Evolutionary conservation across 164 flowering plant species (phyloP), one percentile per base, ranked within the genome.

Genomic region (Macadamia tetraphylla): DNA sequence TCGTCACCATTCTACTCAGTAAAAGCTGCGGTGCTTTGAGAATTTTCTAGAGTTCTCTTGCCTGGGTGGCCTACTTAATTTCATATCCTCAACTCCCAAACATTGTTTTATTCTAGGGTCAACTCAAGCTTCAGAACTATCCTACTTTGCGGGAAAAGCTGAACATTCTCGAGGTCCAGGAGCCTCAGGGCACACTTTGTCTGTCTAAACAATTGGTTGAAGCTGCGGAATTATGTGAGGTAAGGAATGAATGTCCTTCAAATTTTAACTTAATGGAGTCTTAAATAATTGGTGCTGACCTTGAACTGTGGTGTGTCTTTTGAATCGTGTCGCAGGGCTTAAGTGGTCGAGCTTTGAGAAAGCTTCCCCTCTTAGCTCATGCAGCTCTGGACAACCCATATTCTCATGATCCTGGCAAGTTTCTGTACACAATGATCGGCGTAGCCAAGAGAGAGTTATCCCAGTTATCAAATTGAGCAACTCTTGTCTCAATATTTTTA

Each of bases 291-390:
- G 44, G 48, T 71, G 15, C 63, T 61, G 55, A 63, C 55, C 60
- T 14, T 9, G 9, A 15, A n/a, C 18, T 1, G 43, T 29, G 1
- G n/a, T 18, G 8, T 0, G 12, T 66, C 53, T 63, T 66, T 60
- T 60, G 67, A 12, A 29, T 65, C 11, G 62, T 32, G 57, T 6
- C 74, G 5, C 80, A 94, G 97, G 98, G 99, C 13, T 74, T 90
- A 76, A 95, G 97, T 73, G 99, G 99, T 76, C 83, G 99, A 70
- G 79, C 94, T 29, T 82, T 95, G 67, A 87, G 99, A 69, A 95
- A 92, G 81, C 99, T 95, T 75, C 99, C 99, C 30, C 92, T 95
- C 80, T 77, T 95, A 75, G 80, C 97, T 6, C 95, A 92, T 74
- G 91, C 98, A 64, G 84, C 88, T 40, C 84, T 92, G 46, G 66